phyloP scores from a whole-genome alignment of 305 asterid genomes.

The Coffea humblotiana region DNA sequence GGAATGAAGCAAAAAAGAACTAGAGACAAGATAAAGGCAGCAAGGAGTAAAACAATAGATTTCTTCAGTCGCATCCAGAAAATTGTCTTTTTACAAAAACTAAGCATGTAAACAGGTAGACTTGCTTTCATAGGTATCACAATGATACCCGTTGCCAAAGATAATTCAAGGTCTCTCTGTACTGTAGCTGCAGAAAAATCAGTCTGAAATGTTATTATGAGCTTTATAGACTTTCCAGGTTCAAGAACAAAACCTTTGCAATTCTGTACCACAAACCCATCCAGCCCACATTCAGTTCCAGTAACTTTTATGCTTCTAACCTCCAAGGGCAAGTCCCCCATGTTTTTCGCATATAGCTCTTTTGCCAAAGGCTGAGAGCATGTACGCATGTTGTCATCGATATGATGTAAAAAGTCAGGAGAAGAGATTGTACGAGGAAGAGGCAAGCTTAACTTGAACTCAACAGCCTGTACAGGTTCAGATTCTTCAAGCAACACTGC shows the following conservation, averaged over 20 bases:
- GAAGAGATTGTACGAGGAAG: constrained; percentile 43
- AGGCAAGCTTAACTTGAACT: constrained; percentile 57
- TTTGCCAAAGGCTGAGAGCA: constrained; percentile 59
- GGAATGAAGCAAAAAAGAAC: constrained; percentile 49
- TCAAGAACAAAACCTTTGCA: constrained; percentile 69
- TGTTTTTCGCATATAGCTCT: constrained; percentile 76
- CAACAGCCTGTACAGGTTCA: constrained; percentile 53
- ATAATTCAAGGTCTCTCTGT: constrained; percentile 81
- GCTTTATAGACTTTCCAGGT: constrained; percentile 70
- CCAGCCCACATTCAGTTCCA: constrained; percentile 72
- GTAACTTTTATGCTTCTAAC: constrained; percentile 59
- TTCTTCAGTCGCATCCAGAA: constrained; percentile 63
- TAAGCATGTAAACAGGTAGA: constrained; percentile 54
- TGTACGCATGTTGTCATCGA: constrained; percentile 34
- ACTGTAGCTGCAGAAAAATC: constrained; percentile 68
- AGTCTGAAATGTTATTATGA: constrained; percentile 54
- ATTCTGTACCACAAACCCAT: constrained; percentile 62
- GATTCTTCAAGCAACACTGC: constrained; percentile 62
- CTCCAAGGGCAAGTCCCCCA: constrained; percentile 76
- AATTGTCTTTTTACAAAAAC: constrained; percentile 61
- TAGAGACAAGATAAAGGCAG: constrained; percentile 39
- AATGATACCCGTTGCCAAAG: constrained; percentile 65
- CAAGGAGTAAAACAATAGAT: constrained; percentile 33
- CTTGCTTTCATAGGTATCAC: constrained; percentile 90
- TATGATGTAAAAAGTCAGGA: constrained; percentile 31